phyloP scores from a whole-genome alignment of 495 filamentous ascomycete genomes.

The Friedmanniomyces simplex region DNA sequence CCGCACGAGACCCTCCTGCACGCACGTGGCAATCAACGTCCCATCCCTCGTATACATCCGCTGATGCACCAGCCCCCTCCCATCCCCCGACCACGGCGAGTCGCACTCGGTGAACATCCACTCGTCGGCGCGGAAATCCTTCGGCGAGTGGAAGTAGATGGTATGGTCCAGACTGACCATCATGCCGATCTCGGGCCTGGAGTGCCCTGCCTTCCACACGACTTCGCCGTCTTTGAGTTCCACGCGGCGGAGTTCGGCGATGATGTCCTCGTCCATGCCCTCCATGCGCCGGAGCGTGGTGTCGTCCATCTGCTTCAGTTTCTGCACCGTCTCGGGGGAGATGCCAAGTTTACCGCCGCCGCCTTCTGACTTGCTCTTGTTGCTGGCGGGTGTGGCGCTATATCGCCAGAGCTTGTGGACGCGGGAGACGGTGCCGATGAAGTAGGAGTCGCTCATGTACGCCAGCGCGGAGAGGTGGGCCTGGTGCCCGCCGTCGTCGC shows the following conservation, averaged over 20 bases:
- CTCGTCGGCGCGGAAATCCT: slow-evolving; percentile 71
- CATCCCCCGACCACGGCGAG: slow-evolving; percentile 88
- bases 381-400: slow-evolving; percentile 22
- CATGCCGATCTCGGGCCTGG: slow-evolving; percentile 63
- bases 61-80: slow-evolving; percentile 76
- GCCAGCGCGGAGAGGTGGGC: slow-evolving; percentile 80
- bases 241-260: slow-evolving; percentile 5
- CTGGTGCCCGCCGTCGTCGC: slow-evolving; percentile 56
- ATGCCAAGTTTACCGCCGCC: slow-evolving; percentile 27
- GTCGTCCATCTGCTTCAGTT: slow-evolving; percentile 14
- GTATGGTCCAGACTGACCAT: slow-evolving; percentile 91
- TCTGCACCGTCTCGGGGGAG: slow-evolving; percentile 35
- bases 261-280: slow-evolving; percentile 26
- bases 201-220: not conserved
- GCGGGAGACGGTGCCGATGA: slow-evolving; percentile 76
- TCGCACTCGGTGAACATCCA: slow-evolving; percentile 92
- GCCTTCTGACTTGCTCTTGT: slow-evolving; percentile 21
- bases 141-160: slow-evolving; percentile 88
- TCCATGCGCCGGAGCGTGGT: slow-evolving; percentile 29
- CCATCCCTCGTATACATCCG: slow-evolving; percentile 80
- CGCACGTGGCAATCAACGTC: slow-evolving; percentile 69
- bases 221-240: slow-evolving; percentile 23
- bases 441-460: slow-evolving; percentile 84
- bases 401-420: slow-evolving; percentile 66
- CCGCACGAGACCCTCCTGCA: slow-evolving; percentile 50